Percentiles rank a stretch among this genome's conserved stretches.
Evolutionary conservation across 495 filamentous ascomycete species (phyloP).

Genomic region (Achaetomiella virescens): DNA sequence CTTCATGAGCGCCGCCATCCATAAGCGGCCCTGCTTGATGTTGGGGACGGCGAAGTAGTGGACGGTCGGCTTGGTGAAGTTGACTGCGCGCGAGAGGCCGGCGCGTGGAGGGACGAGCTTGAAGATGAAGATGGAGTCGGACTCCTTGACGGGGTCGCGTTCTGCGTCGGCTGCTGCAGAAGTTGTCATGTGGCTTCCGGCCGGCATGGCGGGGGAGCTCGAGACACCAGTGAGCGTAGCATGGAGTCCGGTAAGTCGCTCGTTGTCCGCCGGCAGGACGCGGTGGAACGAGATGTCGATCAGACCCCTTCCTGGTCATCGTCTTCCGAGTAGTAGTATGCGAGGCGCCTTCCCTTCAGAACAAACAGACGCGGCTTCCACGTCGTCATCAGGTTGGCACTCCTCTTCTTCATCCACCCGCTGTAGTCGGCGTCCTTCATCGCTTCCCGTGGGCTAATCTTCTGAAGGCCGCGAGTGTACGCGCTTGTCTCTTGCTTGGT

Average conservation of each 20-base stretch:
- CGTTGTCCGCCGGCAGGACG: conserved; percentile 90
- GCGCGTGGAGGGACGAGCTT: conserved; percentile 89
- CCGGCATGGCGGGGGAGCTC: conserved; percentile 65
- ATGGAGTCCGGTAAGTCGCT: conserved; percentile 81
- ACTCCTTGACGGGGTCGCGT: conserved; percentile 37
- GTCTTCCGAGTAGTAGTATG: conserved; percentile 92
- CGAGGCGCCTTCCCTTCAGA: conserved; percentile 79
- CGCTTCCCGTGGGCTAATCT: conserved; percentile 75
- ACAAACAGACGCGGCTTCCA: conserved; percentile 97
- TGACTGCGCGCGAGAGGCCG: conserved; percentile 84
- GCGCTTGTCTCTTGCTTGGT: conserved; percentile 93
- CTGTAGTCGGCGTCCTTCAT: conserved; percentile 85
- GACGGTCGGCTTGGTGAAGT: conserved; percentile 92
- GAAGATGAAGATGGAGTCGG: conserved; percentile 84
- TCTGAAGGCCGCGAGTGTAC: conserved; percentile 79
- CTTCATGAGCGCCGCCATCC: conserved; percentile 99
- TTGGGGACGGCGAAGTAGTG: conserved; percentile 97
- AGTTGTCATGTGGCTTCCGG: conserved; percentile 54
- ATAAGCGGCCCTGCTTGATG: conserved; percentile 76
- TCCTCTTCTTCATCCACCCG: conserved; percentile 99
- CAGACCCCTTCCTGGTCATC: conserved; percentile 85
- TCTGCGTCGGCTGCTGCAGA: conserved; percentile 39
- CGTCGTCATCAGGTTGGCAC: conserved; percentile 86
- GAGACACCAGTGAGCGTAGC: conserved; percentile 86
- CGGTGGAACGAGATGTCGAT: conserved; percentile 97